Conservation (phyloP, 257 asterid species). For the Nicotiana sylvestris region DNA sequence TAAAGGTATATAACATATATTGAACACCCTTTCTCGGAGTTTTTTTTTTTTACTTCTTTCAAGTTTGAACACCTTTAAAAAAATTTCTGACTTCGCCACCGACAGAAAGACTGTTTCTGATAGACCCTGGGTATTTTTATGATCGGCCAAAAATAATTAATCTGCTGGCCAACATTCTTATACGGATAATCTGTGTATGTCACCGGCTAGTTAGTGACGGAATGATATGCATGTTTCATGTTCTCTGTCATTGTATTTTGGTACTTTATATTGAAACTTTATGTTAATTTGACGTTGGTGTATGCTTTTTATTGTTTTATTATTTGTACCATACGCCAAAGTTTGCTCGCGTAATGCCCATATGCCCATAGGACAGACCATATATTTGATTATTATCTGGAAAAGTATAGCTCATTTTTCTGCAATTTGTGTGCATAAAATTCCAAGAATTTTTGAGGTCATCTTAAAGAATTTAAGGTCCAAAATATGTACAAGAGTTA, state of each 20-base stretch:
- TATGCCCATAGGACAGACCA: neutral
- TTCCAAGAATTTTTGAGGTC: neutral
- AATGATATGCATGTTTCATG: slow-evolving; percentile 12
- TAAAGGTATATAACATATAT: too few species aligned
- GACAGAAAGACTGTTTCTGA: too few species aligned
- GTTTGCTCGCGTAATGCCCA: slow-evolving; percentile 22
- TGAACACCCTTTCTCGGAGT: too few species aligned
- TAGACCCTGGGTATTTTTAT: too few species aligned
- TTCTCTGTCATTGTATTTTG: slow-evolving; percentile 12
- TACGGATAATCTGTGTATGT: too few species aligned
- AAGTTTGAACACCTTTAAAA: too few species aligned
- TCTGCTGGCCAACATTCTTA: neutral
- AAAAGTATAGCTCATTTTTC: neutral
- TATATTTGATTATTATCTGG: neutral
- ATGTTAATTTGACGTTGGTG: neutral
- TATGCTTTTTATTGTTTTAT: neutral
- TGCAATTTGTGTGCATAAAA: neutral
- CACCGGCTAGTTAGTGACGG: neutral
- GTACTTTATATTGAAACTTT: neutral
- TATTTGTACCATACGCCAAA: slow-evolving; percentile 9
- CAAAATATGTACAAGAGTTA: too few species aligned
- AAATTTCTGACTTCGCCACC: too few species aligned
- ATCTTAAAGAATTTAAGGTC: neutral
- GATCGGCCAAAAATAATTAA: too few species aligned
- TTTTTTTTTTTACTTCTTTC: too few species aligned